Percentiles rank a stretch among this genome's conserved stretches.
phyloP scores from a whole-genome alignment of 2,329 filamentous ascomycete genomes.

The Pestalotiopsis sp. region DNA sequence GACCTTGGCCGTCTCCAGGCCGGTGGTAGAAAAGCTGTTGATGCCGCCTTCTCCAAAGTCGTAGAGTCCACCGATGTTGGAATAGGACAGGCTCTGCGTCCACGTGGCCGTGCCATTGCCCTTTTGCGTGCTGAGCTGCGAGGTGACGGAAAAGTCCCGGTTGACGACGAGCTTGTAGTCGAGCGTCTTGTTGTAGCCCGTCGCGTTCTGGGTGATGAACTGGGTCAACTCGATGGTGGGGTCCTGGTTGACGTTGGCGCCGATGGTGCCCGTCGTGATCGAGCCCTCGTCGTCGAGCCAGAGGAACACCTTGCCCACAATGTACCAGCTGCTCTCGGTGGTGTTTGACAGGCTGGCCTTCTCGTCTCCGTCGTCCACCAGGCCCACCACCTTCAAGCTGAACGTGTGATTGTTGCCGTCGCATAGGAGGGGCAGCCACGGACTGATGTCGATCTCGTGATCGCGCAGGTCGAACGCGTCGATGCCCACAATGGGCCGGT shows the following conservation, averaged over 20 bases:
- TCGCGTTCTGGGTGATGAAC: constrained; percentile 42
- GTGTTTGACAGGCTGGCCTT: constrained; percentile 52
- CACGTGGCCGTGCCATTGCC: constrained; percentile 48
- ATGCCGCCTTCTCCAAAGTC: constrained; percentile 31
- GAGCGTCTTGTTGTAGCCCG: constrained; percentile 62
- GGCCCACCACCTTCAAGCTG: constrained; percentile 66
- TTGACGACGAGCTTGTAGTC: constrained; percentile 59
- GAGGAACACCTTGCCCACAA: constrained; percentile 81
- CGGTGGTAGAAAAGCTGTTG: constrained; percentile 39
- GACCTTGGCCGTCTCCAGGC: constrained; percentile 41
- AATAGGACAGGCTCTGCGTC: constrained; percentile 59
- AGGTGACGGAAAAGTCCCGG: constrained; percentile 56
- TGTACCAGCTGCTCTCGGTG: constrained; percentile 71
- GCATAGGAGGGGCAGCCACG: constrained; percentile 71
- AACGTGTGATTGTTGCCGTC: constrained; percentile 69
- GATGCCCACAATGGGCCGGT: constrained; percentile 77
- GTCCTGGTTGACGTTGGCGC: constrained; percentile 29
- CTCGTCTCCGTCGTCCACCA: constrained; percentile 57
- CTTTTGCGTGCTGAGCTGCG: constrained; percentile 51
- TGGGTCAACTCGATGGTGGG: constrained; percentile 57
- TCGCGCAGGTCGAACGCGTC: constrained; percentile 80
- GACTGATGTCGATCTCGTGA: constrained; percentile 80
- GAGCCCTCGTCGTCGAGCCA: constrained; percentile 62
- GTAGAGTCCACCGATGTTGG: constrained; percentile 48
- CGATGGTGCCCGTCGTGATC: constrained; percentile 52